Evolutionary conservation across 768 basidiomycete genomes (phyloP).

Genomic region (Fistulinella prunicolor): DNA sequence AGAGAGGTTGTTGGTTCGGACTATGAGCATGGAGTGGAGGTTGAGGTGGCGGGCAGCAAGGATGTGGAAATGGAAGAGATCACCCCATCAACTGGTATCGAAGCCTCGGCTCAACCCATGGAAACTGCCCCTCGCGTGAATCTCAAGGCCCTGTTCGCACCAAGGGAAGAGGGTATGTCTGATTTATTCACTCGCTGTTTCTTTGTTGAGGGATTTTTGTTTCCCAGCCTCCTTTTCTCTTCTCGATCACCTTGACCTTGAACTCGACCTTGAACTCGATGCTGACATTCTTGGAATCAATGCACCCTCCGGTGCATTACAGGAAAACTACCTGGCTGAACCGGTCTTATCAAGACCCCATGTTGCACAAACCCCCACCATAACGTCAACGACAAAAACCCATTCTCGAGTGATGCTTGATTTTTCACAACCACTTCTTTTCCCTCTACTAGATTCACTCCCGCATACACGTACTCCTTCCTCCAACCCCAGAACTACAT

Average conservation of each 20-base stretch:
- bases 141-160: constrained; percentile 74
- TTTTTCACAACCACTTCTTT: constrained; percentile 58
- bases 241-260: constrained; percentile 70
- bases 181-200: background rate
- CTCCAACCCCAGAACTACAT: constrained; percentile 2
- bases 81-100: background rate
- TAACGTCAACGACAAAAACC: constrained; percentile 3
- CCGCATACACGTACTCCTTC: constrained; percentile 14
- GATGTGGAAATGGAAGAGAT: constrained; percentile 16
- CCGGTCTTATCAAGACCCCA: constrained; percentile 6
- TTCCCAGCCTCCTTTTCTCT: constrained; percentile 65
- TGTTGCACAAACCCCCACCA: background rate
- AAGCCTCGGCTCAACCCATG: background rate
- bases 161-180: constrained; percentile 57
- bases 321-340: background rate
- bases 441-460: constrained; percentile 43
- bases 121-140: no score
- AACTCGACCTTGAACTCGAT: constrained; percentile 70
- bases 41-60: constrained; percentile 5
- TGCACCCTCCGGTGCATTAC: constrained; percentile 13
- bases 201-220: background rate
- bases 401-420: constrained; percentile 40
- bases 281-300: constrained; percentile 41
- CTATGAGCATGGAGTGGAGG: background rate
- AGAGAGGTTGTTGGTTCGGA: background rate